Evolutionary conservation across 2,329 filamentous ascomycete species (phyloP).

Genomic region (Penicillium polonicum): DNA sequence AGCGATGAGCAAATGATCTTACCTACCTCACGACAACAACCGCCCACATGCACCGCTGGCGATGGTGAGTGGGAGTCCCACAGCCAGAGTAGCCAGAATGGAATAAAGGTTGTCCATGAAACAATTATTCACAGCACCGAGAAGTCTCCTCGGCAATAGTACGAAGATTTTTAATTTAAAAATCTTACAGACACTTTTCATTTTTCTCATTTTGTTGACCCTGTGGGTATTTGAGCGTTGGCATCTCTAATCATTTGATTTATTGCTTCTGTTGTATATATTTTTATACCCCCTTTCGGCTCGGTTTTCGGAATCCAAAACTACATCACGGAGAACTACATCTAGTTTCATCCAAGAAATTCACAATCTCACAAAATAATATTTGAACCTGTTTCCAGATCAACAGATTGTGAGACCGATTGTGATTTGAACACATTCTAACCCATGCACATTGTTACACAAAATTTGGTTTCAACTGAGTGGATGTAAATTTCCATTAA

Average conservation of each 20-base stretch:
- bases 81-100: slow-evolving; percentile 19
- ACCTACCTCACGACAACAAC: slow-evolving; percentile 24
- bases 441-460: not conserved
- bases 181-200: not conserved
- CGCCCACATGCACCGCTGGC: slow-evolving; percentile 25
- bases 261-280: not conserved
- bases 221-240: not conserved
- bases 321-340: not conserved
- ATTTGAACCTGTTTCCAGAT: not conserved
- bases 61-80: slow-evolving; percentile 22
- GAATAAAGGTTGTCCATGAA: slow-evolving; percentile 35
- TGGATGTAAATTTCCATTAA: not conserved
- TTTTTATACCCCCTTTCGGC: slow-evolving; percentile 4
- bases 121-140: slow-evolving; percentile 31
- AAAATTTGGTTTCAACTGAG: not conserved
- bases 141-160: slow-evolving; percentile 13
- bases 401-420: not conserved
- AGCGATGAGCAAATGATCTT: slow-evolving; percentile 34
- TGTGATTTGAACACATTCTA: not conserved
- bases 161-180: not conserved
- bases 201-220: not conserved
- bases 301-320: not conserved
- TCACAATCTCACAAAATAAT: not conserved
- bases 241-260: not conserved
- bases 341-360: not conserved